These are phyloP conservation scores for Sporothrix pallida DNA, from an alignment of 2,329 filamentous ascomycete species.

Conservation along the genomic window DNA sequence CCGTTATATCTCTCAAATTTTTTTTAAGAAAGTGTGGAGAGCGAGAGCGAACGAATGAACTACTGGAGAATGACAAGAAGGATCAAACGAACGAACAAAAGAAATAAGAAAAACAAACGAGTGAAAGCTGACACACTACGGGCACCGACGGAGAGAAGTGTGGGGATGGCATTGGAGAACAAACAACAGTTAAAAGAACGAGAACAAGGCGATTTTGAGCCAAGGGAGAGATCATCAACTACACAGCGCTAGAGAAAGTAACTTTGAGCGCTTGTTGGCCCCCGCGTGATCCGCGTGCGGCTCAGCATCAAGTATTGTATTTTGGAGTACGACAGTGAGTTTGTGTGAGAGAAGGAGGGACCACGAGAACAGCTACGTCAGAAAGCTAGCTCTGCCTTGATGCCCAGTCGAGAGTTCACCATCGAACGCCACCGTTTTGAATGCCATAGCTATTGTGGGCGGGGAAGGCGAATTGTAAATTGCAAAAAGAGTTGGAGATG, in stretches of 20 bases:
- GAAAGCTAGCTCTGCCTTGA: background rate
- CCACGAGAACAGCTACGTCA: background rate
- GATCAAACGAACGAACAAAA: background rate
- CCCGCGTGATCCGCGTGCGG: conserved; percentile 2
- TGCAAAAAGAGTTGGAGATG: background rate
- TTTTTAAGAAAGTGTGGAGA: background rate
- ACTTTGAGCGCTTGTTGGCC: conserved; percentile 6
- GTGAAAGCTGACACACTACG: background rate
- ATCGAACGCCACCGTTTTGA: background rate
- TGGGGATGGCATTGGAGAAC: conserved; percentile 4
- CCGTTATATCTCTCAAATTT: background rate
- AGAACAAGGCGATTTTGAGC: background rate
- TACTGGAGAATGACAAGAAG: background rate
- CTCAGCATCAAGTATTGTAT: background rate
- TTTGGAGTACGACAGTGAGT: background rate
- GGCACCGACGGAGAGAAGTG: background rate
- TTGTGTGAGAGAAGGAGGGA: background rate
- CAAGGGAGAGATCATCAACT: conserved; percentile 17
- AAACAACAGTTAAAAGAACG: background rate
- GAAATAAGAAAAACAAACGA: background rate
- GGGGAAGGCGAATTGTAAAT: background rate
- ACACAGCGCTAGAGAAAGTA: background rate
- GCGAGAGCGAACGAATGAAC: background rate
- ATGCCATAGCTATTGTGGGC: background rate
- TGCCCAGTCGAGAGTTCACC: background rate